Base-by-base conservation (phyloP, 768 basidiomycete genomes). In the Hericium rajendrae region DNA sequence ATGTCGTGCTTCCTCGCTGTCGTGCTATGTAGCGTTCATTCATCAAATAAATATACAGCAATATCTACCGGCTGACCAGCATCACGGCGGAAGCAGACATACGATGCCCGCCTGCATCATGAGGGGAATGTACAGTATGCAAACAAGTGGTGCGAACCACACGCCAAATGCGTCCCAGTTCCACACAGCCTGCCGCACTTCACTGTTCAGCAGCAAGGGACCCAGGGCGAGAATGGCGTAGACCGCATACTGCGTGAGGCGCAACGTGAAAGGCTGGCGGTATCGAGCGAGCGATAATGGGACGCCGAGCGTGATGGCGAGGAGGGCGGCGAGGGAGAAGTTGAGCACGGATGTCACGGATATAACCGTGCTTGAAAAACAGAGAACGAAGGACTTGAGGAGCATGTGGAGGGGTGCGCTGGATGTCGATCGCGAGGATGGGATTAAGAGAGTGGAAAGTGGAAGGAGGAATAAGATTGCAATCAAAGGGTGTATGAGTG, bases 331-430 rank as follows among this genome's bases (percentile, higher is more conserved):
- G 18, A 97, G 83, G 8, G 91, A 92, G 71, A 95, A 95, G 70
- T 97, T 97, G 68, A 97, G 82, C 58, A 97, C 85, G 15, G 91
- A 86, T 28, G 84, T 84, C 39, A 91, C 82, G 20, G 85, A 93
- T 60, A 97, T 87, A 52, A 93, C 78, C 1, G 89, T 87, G 3
- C 95, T 95, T 22, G 91, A 81, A 49, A 89, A 71, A 68, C 94
- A 90, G 26, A 94, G 80, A 63, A 87, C 88, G 59, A 91, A 73
- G 0, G 87, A 75, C 62, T 89, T 85, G 43, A 94, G 73, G 16
- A 88, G 71, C 16, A 70, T 66, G 16, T 62, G 54, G 75, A 79
- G 38, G 72, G 67, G 20, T 74, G 76, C 53, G 75, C 76, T 24
- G 12, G 10, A n/a, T 32, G 49, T 26, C 9, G 57, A 12, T 38